phyloP scores from a whole-genome alignment of 371 early-diverging fungal species.

The Mortierella sp. region DNA sequence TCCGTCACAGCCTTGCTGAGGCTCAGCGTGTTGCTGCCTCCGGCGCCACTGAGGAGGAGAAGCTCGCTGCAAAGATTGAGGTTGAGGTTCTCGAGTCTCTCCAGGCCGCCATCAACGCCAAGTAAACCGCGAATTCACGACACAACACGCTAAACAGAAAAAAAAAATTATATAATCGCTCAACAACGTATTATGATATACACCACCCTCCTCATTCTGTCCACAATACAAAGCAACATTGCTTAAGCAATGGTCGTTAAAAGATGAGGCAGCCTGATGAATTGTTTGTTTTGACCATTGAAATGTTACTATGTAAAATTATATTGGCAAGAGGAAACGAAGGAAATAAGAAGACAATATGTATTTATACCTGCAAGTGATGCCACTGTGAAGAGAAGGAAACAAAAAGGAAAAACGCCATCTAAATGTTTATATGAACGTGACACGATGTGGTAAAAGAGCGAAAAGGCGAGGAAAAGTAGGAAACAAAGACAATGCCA shows the following conservation, averaged over 20 bases:
- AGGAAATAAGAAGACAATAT: no score
- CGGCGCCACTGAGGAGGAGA: slow-evolving; percentile 82
- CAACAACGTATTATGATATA: slow-evolving; percentile 1
- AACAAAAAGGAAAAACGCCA: no score
- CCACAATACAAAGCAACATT: not conserved
- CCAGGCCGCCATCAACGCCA: slow-evolving; percentile 66
- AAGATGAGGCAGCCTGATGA: not conserved
- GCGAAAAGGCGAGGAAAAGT: no score
- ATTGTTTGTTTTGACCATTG: not conserved
- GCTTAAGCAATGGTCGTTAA: not conserved
- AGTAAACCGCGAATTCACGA: slow-evolving; percentile 27
- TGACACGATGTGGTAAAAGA: no score
- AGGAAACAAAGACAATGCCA: no score
- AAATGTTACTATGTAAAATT: not conserved
- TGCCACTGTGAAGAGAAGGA: no score
- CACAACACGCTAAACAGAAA: slow-evolving; percentile 2
- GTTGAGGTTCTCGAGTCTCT: slow-evolving; percentile 93
- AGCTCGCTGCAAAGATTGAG: slow-evolving; percentile 90
- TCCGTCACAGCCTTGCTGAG: slow-evolving; percentile 84
- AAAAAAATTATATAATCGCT: not conserved
- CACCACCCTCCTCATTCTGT: slow-evolving; percentile 4
- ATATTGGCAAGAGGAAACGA: not conserved
- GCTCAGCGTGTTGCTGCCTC: slow-evolving; percentile 78
- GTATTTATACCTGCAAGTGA: no score
- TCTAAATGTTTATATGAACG: no score